Evolutionary conservation across 2,329 filamentous ascomycete species (phyloP), one percentile per base, ranked within the genome.

Genomic region (Aspergillus candidus): DNA sequence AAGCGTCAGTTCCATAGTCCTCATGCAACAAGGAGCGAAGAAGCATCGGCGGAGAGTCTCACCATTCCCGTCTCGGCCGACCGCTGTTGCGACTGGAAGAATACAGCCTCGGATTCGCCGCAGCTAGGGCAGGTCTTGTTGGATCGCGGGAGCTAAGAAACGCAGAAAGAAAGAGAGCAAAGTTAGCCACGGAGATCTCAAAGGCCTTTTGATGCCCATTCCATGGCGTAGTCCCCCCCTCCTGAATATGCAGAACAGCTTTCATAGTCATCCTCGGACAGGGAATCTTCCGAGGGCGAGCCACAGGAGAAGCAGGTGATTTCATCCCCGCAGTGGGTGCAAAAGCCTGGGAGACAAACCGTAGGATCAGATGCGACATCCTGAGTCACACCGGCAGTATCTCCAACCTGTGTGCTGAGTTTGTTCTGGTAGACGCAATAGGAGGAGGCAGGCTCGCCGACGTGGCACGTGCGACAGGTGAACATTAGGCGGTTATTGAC

Each of bases 31-130:
- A 38, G 34, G 17, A 44, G 5, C 22, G 22, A 27, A 27, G 22
- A 22, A n/a, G 46, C n/a, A 37, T 11, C 36, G 41, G 60, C 34
- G 30, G 33, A 32, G 34, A 32, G 35, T 34, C 86, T 76, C 71
- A 97, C 93, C 93, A 98, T 98, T 73, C 93, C 93, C 35, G 93
- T 98, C 69, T 97, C 90, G 38, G 88, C 88, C 56, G 86, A 95
- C 70, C 93, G 86, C 74, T 97, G 90, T 67, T 98, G 93, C 50
- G 90, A 96, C 73, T 98, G 93, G 75, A 98, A 98, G 73, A 95
- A 98, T 48, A 98, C 94, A 36, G 90, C 89, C 71, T 97, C 90
- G 57, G 82, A 81, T 67, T 93, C 86, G 54, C 79, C 78, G 75
- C 94, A 98, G 56, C 76, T 78, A 41, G 89, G 88, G 72, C 93